Percentiles rank a stretch among this genome's conserved stretches.
These are phyloP conservation scores for Purpureocillium takamizusanense DNA, from an alignment of 2,329 filamentous ascomycete species.

Conservation along the genomic window DNA sequence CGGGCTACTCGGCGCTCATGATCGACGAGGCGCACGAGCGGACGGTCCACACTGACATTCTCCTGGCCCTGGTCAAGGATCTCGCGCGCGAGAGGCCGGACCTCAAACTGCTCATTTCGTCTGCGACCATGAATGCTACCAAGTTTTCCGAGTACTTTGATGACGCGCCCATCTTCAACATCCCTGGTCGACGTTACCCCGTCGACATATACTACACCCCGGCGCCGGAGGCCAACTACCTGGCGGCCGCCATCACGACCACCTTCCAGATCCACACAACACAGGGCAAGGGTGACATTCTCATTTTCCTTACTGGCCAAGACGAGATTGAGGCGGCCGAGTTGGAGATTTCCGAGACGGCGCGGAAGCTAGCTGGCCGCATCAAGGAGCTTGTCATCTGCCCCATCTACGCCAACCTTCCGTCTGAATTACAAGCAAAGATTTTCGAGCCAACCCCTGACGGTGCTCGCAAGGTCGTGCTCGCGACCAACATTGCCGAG, in stretches of 20 bases:
- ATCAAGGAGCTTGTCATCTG: slow-evolving; percentile 82
- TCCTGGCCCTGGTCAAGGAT: slow-evolving; percentile 83
- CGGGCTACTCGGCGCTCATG: slow-evolving; percentile 80
- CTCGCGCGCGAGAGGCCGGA: slow-evolving; percentile 75
- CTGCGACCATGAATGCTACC: slow-evolving; percentile 87
- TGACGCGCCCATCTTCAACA: slow-evolving; percentile 87
- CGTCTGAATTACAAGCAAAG: slow-evolving; percentile 80
- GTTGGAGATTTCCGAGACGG: slow-evolving; percentile 75
- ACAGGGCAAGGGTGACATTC: slow-evolving; percentile 76
- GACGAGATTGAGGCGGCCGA: slow-evolving; percentile 92
- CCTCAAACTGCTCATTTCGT: slow-evolving; percentile 83
- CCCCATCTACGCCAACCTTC: slow-evolving; percentile 90
- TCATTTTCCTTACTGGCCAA: slow-evolving; percentile 91
- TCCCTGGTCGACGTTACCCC: slow-evolving; percentile 79
- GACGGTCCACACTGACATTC: slow-evolving; percentile 82
- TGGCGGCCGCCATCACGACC: slow-evolving; percentile 84
- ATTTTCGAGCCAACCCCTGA: slow-evolving; percentile 92
- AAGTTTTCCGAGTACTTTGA: slow-evolving; percentile 92
- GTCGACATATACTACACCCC: slow-evolving; percentile 89
- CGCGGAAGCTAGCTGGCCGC: slow-evolving; percentile 74
- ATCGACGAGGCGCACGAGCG: slow-evolving; percentile 97
- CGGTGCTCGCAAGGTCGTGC: slow-evolving; percentile 77
- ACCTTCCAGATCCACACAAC: slow-evolving; percentile 92
- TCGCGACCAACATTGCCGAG: slow-evolving; percentile 96
- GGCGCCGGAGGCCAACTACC: slow-evolving; percentile 87